Evolutionary conservation across 2,329 filamentous ascomycete species (phyloP).

Genomic region (Daldinia sp.): DNA sequence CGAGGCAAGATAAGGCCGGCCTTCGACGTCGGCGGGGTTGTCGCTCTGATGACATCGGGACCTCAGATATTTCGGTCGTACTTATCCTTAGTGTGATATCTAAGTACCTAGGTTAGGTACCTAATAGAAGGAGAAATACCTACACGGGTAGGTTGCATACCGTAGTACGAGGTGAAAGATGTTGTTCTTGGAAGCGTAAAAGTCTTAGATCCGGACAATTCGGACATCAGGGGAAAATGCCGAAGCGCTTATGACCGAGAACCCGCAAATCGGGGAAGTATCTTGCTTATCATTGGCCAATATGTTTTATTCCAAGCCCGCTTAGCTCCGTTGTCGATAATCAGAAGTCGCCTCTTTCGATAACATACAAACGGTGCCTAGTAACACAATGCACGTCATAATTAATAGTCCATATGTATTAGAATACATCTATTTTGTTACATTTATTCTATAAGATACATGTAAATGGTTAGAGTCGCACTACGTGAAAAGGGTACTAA

Average conservation of each 20-base stretch:
- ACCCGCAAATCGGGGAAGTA: background rate
- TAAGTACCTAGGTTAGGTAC: background rate
- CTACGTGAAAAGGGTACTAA: no score
- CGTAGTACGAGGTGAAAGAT: background rate
- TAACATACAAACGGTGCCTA: background rate
- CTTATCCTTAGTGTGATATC: background rate
- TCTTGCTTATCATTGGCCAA: slow-evolving; percentile 1
- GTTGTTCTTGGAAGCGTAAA: slow-evolving; percentile 6
- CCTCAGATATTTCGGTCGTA: slow-evolving; percentile 28
- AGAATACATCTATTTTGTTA: no score
- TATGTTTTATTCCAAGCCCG: background rate
- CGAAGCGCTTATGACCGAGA: slow-evolving; percentile 28
- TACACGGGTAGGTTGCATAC: background rate
- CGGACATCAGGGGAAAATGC: slow-evolving; percentile 24
- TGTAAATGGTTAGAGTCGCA: no score
- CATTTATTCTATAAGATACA: no score
- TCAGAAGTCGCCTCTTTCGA: background rate
- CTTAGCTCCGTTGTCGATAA: slow-evolving; percentile 11
- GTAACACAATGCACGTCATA: background rate
- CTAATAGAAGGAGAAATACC: background rate
- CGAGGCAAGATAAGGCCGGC: slow-evolving; percentile 57
- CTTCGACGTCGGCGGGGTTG: slow-evolving; percentile 50
- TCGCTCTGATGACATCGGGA: slow-evolving; percentile 41
- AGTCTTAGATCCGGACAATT: slow-evolving; percentile 7
- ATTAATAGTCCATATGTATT: no score